Evolutionary conservation across 164 flowering plant genomes (phyloP).

Genomic region (Euptelea pleiosperma): DNA sequence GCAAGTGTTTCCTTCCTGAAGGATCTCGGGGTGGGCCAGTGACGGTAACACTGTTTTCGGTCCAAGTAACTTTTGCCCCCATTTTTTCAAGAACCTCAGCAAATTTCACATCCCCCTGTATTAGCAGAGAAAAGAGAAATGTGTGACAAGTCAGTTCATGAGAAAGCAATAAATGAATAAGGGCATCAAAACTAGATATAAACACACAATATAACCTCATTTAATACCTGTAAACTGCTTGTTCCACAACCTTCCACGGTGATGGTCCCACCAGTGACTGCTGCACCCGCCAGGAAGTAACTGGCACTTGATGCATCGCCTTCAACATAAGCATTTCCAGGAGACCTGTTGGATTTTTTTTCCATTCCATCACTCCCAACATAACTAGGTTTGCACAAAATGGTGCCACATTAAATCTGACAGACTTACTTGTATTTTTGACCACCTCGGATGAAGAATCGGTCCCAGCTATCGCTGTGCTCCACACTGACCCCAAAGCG

Average conservation of each 20-base stretch:
- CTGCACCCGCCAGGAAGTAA: slow-evolving; percentile 98
- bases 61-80: slow-evolving; percentile 97
- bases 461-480: slow-evolving; percentile 79
- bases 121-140: slow-evolving; percentile 5
- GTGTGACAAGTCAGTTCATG: slow-evolving; percentile 1
- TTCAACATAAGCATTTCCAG: slow-evolving; percentile 92
- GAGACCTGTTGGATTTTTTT: slow-evolving; percentile 51
- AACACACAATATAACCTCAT: background rate
- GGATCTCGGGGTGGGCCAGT: slow-evolving; percentile 80
- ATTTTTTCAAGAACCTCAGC: slow-evolving; percentile 97
- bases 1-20: slow-evolving; percentile 55
- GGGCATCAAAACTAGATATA: background rate
- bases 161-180: background rate
- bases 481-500: slow-evolving; percentile 80
- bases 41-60: slow-evolving; percentile 89
- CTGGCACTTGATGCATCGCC: slow-evolving; percentile 99
- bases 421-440: slow-evolving; percentile 85
- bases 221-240: slow-evolving; percentile 88
- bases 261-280: slow-evolving; percentile 94
- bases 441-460: slow-evolving; percentile 77
- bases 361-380: background rate
- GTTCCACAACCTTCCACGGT: slow-evolving; percentile 99
- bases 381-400: slow-evolving; percentile 1
- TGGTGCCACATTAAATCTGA: background rate
- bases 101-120: slow-evolving; percentile 95